Evolutionary conservation across 2,329 filamentous ascomycete genomes (phyloP), one percentile per base, ranked within the genome.

Genomic region (Colletotrichum sp.): DNA sequence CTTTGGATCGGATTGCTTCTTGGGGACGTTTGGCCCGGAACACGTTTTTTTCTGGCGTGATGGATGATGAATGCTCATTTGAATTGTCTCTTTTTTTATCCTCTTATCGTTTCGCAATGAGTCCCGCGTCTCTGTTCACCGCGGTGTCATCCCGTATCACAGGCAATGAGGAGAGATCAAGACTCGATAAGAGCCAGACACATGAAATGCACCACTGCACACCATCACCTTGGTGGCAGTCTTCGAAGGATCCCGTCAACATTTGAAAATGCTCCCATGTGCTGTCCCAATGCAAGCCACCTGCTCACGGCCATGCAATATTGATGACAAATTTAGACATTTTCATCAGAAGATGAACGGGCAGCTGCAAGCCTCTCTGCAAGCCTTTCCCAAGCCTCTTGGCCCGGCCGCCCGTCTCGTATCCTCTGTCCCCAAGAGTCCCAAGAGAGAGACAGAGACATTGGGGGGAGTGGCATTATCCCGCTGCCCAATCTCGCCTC

Each of bases 381-480:
- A 75, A 72, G 72, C 72, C 69, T 43, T 72, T 30, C 18, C 69
- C 69, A 72, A 72, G 70, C 70, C 64, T 73, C 70, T 73, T 75
- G 70, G 73, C 73, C 48, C 28, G 70, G 70, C n/a, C 73, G 62
- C 64, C 70, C 30, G 27, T 62, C 73, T 73, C 73, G 70, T 75
- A 73, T 75, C 64, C 70, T 64, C 55, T 70, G 52, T 18, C 25
- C 62, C 43, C 32, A 34, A 22, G 39, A 18, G 30, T 52, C 43
- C 43, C n/a, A 52, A 48, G 43, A 48, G n/a, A 28, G 32, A 16
- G 34, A 15, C 6, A 61, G 27, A 34, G 43, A 61, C 52, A 56
- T 4, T 13, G 9, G n/a, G 16, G 60, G 62, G 62, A 36, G 73
- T 75, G 73, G 39, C 25, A 28, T 34, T 67, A 75, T 72, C 73